Base-by-base conservation (phyloP, 495 filamentous ascomycete genomes). In the Antarctomyces pellizariae region DNA sequence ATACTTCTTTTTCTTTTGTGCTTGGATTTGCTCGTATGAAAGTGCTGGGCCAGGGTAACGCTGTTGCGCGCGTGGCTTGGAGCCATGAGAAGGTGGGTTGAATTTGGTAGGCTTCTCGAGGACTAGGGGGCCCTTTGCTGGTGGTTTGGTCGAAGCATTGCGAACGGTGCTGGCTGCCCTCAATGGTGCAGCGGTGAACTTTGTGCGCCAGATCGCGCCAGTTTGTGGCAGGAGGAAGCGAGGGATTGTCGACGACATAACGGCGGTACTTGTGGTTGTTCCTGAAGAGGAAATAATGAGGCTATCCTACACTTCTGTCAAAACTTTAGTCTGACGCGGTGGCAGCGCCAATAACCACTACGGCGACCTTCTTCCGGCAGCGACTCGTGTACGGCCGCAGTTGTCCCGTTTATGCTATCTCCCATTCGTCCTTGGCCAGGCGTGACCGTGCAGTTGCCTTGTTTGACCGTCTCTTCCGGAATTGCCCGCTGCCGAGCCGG, bases 101-200 rank as follows among this genome's bases (percentile, higher is more conserved):
- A 86, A 90, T 34, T 68, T 68, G 34, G 71, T 62, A 2, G 82
- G 82, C 45, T 86, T 72, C 29, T 64, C 69, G 32, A 91, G 71
- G 1, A 75, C 56, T 25, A 59, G 52, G 11, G 57, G 60, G 5
- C 38, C 23, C 25, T 28, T 32, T 11, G 29, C 25, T 6, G 31
- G 16, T n/a, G 41, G 24, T 28, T 42, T 43, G 19, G 30, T 38
- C 10, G 48, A 50, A 21, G 44, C 46, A 36, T 51, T 36, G 25
- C 49, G 50, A 12, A 49, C 36, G 20, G 38, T 25, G 5, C 19
- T 11, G 8, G 21, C 17, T 4, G n/a, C n/a, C n/a, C 2, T 14
- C 7, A 28, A 16, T 2, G 24, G 9, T 15, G 33, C 13, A 11
- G 26, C 15, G 13, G 28, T 12, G 19, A 30, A 26, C 17, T 6